A percentile compares a stretch with the other conserved stretches of the same genome.
phyloP scores from a whole-genome alignment of 345 rosid species.

The Camelina laxa region DNA sequence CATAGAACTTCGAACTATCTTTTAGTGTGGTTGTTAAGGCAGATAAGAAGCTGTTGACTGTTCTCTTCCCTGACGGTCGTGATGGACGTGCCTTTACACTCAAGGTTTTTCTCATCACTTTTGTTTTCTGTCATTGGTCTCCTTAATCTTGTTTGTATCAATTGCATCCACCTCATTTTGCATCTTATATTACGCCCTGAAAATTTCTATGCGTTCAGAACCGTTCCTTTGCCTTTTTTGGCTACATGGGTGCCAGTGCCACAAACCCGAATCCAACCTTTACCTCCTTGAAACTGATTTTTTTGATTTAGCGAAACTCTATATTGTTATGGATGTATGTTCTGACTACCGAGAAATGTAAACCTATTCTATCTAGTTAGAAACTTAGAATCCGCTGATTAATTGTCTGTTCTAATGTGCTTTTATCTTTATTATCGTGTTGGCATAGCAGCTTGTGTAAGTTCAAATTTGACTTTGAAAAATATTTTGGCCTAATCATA shows the following conservation, averaged over 20 bases:
- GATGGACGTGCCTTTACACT: conserved; percentile 97
- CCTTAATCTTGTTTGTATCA: neutral
- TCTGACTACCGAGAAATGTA: neutral
- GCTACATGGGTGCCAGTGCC: neutral
- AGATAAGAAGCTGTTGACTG: conserved; percentile 94
- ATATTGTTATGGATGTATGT: neutral
- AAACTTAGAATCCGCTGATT: neutral
- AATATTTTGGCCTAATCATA: conserved; percentile 1
- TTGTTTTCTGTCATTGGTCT: conserved; percentile 2
- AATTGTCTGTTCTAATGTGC: neutral
- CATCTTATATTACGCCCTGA: conserved; percentile 11
- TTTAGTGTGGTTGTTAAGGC: conserved; percentile 93
- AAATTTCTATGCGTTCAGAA: neutral
- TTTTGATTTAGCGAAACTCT: neutral
- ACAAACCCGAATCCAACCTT: neutral
- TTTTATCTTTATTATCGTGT: neutral
- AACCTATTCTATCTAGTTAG: neutral
- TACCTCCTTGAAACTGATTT: neutral
- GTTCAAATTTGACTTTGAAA: conserved; percentile 3
- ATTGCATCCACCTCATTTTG: conserved; percentile 21
- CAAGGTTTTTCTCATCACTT: conserved; percentile 59
- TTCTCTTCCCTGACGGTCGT: conserved; percentile 93
- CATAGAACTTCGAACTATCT: conserved; percentile 36
- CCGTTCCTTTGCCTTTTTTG: neutral
- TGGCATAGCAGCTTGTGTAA: neutral